phyloP scores from a whole-genome alignment of 78 protist species.

The Dictyostelium intermedium region DNA sequence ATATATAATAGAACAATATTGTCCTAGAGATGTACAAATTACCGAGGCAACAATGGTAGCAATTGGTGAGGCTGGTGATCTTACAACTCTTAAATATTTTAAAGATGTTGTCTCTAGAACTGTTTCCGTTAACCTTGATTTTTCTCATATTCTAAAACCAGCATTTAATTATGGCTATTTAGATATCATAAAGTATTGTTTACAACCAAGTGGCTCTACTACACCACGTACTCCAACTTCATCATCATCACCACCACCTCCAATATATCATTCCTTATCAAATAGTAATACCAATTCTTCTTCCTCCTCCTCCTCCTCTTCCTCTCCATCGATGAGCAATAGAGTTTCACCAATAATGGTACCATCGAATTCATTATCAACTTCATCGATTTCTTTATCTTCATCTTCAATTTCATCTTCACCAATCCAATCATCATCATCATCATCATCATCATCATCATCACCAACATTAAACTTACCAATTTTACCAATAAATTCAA shows the following conservation, averaged over 20 bases:
- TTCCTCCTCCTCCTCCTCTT: no score
- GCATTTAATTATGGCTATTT: background rate
- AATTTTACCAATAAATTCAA: background rate
- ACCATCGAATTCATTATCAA: background rate
- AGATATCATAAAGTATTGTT: slow-evolving; percentile 1
- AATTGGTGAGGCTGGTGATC: background rate
- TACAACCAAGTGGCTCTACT: background rate
- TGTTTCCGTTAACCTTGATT: background rate
- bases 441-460: background rate
- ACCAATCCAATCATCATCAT: background rate
- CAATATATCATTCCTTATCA: background rate
- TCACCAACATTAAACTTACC: background rate
- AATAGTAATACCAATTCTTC: no score
- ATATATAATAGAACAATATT: background rate
- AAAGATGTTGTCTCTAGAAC: background rate
- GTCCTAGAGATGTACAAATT: slow-evolving; percentile 13
- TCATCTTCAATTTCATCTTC: background rate
- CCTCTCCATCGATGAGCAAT: background rate
- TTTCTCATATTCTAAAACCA: background rate
- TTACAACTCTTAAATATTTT: background rate
- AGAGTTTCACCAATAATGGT: background rate
- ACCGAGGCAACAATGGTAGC: background rate
- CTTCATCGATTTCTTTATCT: background rate
- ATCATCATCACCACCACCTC: background rate
- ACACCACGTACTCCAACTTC: background rate